Base-by-base conservation (phyloP, 1,139 yeast species). In the Blastobotrys indianensis region DNA sequence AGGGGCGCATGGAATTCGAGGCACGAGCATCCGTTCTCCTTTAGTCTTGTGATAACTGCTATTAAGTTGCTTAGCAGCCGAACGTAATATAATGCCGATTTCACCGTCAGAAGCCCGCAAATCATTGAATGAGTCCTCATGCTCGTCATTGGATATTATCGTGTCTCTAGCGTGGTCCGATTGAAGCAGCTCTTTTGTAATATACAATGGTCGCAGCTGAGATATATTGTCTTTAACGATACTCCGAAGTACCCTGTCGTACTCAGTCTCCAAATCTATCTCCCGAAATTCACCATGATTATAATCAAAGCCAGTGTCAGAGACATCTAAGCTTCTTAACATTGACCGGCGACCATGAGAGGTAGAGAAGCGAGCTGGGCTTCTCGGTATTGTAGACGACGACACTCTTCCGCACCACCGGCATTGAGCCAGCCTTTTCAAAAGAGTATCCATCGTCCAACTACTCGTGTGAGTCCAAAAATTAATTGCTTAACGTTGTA, bases 201-300 rank as follows among this genome's bases (percentile, higher is more conserved):
- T n/a, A 9, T 31, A 31, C 15, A n/a, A n/a, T 13, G 33, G 33
- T 13, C 33, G 12, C 8, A 31, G 8, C 9, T 23, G 20, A 11
- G 13, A 9, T 15, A 13, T 10, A 17, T 41, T 35, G 23, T 50
- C 53, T 10, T 37, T 25, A 3, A 49, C 45, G 7, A 51, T 49
- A 15, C 32, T 32, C 20, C 37, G 15, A 10, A 51, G 13, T 12
- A 44, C 37, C 13, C 39, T 39, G 41, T 50, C 47, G 28, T 51
- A 51, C 36, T 45, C 47, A 23, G 6, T 8, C 34, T 30, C 42
- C 32, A 40, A 13, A 38, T 41, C 32, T 32, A 37, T 31, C 25
- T 37, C 25, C 25, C 7, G 4, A 7, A 7, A 7, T 4, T 7
- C 7, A 20, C 25, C 25, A 20, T 20, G 25, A 20, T 20, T 20